These are phyloP conservation scores for Cryptococcus amylolentus DNA, from an alignment of 1,284 basidiomycete species.

Conservation along the genomic window DNA sequence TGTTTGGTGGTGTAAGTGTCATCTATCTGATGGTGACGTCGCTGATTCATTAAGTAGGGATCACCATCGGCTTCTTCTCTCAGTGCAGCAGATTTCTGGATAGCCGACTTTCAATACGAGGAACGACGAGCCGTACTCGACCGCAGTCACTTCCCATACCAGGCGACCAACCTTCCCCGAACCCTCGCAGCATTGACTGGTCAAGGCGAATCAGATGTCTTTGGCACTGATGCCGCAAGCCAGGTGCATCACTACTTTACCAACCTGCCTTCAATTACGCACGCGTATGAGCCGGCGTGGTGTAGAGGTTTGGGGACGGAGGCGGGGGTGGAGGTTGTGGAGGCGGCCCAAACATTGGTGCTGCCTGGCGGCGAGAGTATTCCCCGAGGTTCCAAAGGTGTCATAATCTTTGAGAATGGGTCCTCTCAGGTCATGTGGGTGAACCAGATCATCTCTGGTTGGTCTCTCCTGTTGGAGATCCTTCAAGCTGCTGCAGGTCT, in stretches of 20 bases:
- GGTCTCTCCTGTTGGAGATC: conserved; percentile 36
- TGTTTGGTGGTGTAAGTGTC: conserved; percentile 33
- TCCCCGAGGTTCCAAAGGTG: conserved; percentile 28
- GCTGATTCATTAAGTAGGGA: conserved; percentile 14
- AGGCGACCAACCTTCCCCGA: conserved; percentile 23
- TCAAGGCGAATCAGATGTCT: conserved; percentile 9
- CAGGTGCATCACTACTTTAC: conserved; percentile 36
- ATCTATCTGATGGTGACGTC: not conserved
- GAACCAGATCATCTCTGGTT: conserved; percentile 25
- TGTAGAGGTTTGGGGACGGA: conserved; percentile 17
- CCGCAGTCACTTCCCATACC: conserved; percentile 31
- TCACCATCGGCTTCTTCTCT: conserved; percentile 25
- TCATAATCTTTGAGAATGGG: conserved; percentile 13
- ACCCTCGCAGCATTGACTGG: conserved; percentile 36
- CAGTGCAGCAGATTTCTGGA: conserved; percentile 41
- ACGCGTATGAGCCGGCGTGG: conserved; percentile 15
- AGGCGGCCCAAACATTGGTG: conserved; percentile 22
- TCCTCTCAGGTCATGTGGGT: conserved; percentile 22
- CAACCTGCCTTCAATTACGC: conserved; percentile 28
- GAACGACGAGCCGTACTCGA: conserved; percentile 37
- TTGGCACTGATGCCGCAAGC: conserved; percentile 21
- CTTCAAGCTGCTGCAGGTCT: conserved; percentile 31
- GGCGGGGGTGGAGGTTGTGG: conserved; percentile 21
- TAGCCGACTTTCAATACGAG: conserved; percentile 30
- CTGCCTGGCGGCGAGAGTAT: conserved; percentile 38